Percentiles rank a stretch among this genome's conserved stretches.
These are phyloP conservation scores for Alternaria burnsii DNA, from an alignment of 2,329 filamentous ascomycete species.

Conservation along the genomic window DNA sequence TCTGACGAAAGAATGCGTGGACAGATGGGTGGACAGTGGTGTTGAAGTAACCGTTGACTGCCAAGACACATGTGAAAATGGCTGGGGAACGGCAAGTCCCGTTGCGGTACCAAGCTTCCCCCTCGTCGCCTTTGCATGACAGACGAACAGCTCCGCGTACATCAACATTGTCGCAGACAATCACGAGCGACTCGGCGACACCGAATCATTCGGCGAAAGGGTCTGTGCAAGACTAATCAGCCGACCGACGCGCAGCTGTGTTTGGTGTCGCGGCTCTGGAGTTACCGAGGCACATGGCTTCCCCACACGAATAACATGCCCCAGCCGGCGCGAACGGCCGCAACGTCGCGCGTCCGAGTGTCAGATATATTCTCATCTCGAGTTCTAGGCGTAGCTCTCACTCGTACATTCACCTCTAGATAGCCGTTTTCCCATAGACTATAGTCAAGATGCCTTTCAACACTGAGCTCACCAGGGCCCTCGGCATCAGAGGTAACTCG, in stretches of 20 bases:
- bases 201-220: conserved; percentile 22
- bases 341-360: conserved; percentile 15
- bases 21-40: neutral
- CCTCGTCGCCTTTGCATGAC: neutral
- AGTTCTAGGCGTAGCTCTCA: neutral
- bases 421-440: conserved; percentile 6
- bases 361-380: conserved; percentile 14
- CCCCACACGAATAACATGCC: conserved; percentile 34
- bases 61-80: conserved; percentile 15
- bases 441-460: conserved; percentile 66
- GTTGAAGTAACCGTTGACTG: neutral
- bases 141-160: neutral
- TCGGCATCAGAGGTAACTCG: conserved; percentile 62
- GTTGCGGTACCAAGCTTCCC: neutral
- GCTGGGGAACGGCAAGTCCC: neutral
- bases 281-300: conserved; percentile 41
- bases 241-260: conserved; percentile 16
- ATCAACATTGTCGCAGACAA: neutral
- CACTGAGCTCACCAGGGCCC: conserved; percentile 67
- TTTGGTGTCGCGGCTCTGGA: conserved; percentile 25
- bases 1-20: neutral
- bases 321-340: conserved; percentile 22
- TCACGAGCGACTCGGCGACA: conserved; percentile 7
- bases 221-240: conserved; percentile 12
- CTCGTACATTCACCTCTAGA: neutral